Percentiles rank a stretch among this genome's conserved stretches.
Conservation (phyloP, 768 basidiomycete species). For the Exidia glandulosa region DNA sequence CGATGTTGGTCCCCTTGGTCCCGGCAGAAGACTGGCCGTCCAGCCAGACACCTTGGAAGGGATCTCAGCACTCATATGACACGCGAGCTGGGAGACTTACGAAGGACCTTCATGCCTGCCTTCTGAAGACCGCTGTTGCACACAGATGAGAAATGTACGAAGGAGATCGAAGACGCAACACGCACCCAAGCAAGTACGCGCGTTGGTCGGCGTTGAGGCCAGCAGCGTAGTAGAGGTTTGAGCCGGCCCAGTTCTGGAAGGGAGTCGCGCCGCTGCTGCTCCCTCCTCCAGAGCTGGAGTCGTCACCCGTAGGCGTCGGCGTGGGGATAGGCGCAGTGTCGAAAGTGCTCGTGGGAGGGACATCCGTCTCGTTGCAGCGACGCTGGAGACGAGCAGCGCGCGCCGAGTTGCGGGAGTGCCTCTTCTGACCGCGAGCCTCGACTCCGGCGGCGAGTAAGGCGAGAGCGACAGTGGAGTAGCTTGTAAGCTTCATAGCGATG, state of each 20-base stretch:
- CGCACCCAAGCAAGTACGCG: not conserved
- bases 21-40: constrained; percentile 12
- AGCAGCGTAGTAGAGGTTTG: not conserved
- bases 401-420: too few species aligned
- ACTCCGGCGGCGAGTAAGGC: too few species aligned
- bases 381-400: too few species aligned
- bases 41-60: too few species aligned
- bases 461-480: too few species aligned
- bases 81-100: too few species aligned
- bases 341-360: too few species aligned
- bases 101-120: constrained; percentile 12
- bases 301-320: not conserved
- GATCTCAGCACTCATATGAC: too few species aligned
- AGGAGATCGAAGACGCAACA: not conserved
- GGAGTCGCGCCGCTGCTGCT: not conserved
- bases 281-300: not conserved
- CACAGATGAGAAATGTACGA: not conserved
- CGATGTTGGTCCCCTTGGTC: constrained; percentile 12
- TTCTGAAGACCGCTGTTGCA: not conserved
- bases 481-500: too few species aligned
- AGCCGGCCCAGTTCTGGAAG: not conserved
- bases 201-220: not conserved
- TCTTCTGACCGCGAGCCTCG: too few species aligned
- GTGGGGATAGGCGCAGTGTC: not conserved
- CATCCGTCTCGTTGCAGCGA: too few species aligned